Evolutionary conservation across 2,329 filamentous ascomycete species (phyloP).

Genomic region (Shiraia sp.): DNA sequence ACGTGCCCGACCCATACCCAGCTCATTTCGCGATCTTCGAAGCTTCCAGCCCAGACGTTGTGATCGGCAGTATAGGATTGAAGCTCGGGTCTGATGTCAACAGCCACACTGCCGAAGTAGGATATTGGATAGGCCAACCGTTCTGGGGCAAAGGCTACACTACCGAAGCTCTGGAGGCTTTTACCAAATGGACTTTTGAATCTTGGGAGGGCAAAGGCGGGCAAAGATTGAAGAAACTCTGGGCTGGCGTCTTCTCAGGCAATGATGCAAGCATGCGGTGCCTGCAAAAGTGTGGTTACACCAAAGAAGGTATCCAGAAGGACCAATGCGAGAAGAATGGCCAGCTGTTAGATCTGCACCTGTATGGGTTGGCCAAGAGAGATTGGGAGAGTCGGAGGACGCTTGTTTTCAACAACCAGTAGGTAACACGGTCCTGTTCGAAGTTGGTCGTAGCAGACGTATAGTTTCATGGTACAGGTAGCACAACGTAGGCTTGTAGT

Average conservation of each 20-base stretch:
- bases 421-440: too few species aligned
- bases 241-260: slow-evolving; percentile 28
- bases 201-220: slow-evolving; percentile 22
- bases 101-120: slow-evolving; percentile 45
- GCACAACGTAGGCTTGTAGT: slow-evolving; percentile 34
- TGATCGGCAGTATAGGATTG: slow-evolving; percentile 46
- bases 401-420: neutral
- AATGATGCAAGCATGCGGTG: slow-evolving; percentile 43
- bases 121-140: slow-evolving; percentile 48
- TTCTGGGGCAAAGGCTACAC: slow-evolving; percentile 43
- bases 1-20: slow-evolving; percentile 13
- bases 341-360: slow-evolving; percentile 31
- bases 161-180: slow-evolving; percentile 36
- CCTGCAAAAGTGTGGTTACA: slow-evolving; percentile 46
- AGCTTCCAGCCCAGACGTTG: slow-evolving; percentile 7
- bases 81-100: slow-evolving; percentile 41
- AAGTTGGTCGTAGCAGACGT: too few species aligned
- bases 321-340: slow-evolving; percentile 43
- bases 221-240: slow-evolving; percentile 33
- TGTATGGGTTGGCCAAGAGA: slow-evolving; percentile 41
- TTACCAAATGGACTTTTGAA: slow-evolving; percentile 42
- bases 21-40: slow-evolving; percentile 25
- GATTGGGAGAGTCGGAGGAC: slow-evolving; percentile 13
- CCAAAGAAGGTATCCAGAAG: slow-evolving; percentile 41
- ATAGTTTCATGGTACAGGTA: slow-evolving; percentile 20